Evolutionary conservation across 768 basidiomycete genomes (phyloP).

Genomic region (Panaeolus cyanescens): DNA sequence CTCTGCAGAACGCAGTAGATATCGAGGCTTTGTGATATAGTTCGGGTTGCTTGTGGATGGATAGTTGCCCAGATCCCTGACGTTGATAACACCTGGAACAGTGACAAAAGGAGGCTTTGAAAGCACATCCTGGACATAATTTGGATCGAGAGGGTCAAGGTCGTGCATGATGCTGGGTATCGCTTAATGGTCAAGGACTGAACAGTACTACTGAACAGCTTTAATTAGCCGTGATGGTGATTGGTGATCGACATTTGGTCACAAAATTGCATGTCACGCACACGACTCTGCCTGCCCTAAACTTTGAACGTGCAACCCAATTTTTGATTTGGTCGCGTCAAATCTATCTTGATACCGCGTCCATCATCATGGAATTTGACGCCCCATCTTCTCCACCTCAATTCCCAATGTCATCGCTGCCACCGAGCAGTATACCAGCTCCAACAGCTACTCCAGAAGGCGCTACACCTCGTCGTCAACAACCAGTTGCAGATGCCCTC

Average conservation of each 20-base stretch:
- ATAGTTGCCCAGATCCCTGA: slow-evolving; percentile 72
- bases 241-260: slow-evolving; percentile 9
- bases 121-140: slow-evolving; percentile 62
- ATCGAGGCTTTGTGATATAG: slow-evolving; percentile 55
- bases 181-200: slow-evolving; percentile 1
- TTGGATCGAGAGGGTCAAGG: slow-evolving; percentile 67
- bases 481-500: slow-evolving; percentile 55
- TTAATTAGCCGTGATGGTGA: slow-evolving; percentile 3
- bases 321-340: slow-evolving; percentile 36
- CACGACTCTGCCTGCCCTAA: slow-evolving; percentile 46
- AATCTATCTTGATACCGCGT: slow-evolving; percentile 12
- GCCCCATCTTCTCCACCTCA: slow-evolving; percentile 55
- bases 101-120: slow-evolving; percentile 71
- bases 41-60: slow-evolving; percentile 47
- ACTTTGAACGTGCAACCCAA: slow-evolving; percentile 23
- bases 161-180: slow-evolving; percentile 38
- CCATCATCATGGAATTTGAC: slow-evolving; percentile 52
- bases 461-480: slow-evolving; percentile 41
- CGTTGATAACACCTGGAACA: slow-evolving; percentile 75
- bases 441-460: slow-evolving; percentile 31
- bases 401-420: slow-evolving; percentile 48
- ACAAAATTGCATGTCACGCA: slow-evolving; percentile 21
- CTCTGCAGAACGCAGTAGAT: slow-evolving; percentile 72
- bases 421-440: slow-evolving; percentile 50
- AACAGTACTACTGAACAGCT: slow-evolving; percentile 1